A percentile compares a stretch with the other conserved stretches of the same genome.
Conservation (phyloP, 2,329 filamentous ascomycete species). For the Coniella lustricola region DNA sequence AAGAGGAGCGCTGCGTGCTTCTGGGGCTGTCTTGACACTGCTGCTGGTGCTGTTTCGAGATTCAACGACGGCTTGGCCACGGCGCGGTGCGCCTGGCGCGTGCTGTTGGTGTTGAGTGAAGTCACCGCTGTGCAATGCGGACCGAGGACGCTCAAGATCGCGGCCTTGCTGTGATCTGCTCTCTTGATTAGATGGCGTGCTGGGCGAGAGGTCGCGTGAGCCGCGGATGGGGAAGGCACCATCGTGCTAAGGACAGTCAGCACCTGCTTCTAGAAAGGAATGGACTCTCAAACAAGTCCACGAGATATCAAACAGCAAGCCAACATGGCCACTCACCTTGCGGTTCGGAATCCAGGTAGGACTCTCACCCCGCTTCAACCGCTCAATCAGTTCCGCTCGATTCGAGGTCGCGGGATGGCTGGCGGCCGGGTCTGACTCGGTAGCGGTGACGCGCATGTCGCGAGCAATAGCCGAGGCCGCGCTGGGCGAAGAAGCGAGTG, state of each 20-base stretch:
- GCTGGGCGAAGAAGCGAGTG: constrained; percentile 20
- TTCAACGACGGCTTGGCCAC: constrained; percentile 18
- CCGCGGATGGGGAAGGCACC: constrained; percentile 31
- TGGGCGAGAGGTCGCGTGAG: constrained; percentile 30
- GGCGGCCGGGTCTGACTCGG: constrained; percentile 25
- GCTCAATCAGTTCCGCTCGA: constrained; percentile 73
- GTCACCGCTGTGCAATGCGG: constrained; percentile 62
- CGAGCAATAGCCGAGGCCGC: too few relatives aligned
- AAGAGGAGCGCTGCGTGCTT: too few relatives aligned
- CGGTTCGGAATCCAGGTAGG: constrained; percentile 65
- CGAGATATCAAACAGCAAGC: too few relatives aligned
- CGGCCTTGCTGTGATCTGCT: constrained; percentile 45
- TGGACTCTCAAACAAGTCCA: constrained; percentile 17
- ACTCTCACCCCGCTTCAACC: constrained; percentile 72
- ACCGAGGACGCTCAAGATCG: constrained; percentile 75
- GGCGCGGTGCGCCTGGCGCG: constrained; percentile 14
- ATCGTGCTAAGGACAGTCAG: constrained; percentile 30
- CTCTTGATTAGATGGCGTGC: constrained; percentile 30
- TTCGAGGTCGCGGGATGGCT: constrained; percentile 40
- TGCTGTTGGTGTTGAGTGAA: constrained; percentile 44
- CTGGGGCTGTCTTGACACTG: too few relatives aligned
- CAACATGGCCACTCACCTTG: constrained; percentile 36
- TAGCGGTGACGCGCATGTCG: constrained; percentile 12
- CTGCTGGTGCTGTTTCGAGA: constrained; percentile 15
- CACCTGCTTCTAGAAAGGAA: not conserved